Conservation (phyloP, 768 basidiomycete genomes). For the Panellus pusillus region DNA sequence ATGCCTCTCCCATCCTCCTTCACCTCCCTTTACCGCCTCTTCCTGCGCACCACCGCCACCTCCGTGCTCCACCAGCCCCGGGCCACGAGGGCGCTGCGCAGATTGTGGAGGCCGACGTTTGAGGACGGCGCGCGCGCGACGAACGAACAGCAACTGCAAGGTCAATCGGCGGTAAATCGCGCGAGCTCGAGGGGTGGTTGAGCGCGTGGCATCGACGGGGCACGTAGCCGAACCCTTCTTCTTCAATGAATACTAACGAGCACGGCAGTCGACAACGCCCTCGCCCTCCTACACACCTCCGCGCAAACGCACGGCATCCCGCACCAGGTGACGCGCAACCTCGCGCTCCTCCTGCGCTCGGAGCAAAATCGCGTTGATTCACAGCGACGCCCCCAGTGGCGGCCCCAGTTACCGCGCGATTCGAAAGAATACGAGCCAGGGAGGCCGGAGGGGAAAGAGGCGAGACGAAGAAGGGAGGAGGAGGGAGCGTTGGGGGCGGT, state of each 20-base stretch:
- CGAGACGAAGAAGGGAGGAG: slow-evolving; percentile 23
- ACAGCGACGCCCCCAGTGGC: slow-evolving; percentile 32
- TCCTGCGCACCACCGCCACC: slow-evolving; percentile 55
- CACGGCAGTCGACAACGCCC: slow-evolving; percentile 63
- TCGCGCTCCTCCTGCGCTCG: slow-evolving; percentile 38
- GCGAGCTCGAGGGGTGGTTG: slow-evolving; percentile 43
- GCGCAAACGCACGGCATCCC: slow-evolving; percentile 61
- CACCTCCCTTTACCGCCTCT: slow-evolving; percentile 60
- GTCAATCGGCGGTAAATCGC: slow-evolving; percentile 29
- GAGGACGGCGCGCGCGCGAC: slow-evolving; percentile 47
- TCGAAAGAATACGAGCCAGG: slow-evolving; percentile 24
- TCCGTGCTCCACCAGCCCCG: slow-evolving; percentile 54
- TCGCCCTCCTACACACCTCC: slow-evolving; percentile 62
- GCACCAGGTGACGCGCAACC: slow-evolving; percentile 58
- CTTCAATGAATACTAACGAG: not conserved
- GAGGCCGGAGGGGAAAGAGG: slow-evolving; percentile 4
- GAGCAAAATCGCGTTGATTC: slow-evolving; percentile 34
- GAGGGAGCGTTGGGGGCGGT: slow-evolving; percentile 44
- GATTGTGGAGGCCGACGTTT: slow-evolving; percentile 56
- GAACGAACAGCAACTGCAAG: slow-evolving; percentile 36
- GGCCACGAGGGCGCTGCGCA: slow-evolving; percentile 45
- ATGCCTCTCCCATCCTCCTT: slow-evolving; percentile 30
- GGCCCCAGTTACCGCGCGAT: slow-evolving; percentile 31
- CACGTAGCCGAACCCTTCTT: slow-evolving; percentile 20
- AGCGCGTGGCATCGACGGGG: slow-evolving; percentile 56